Base-by-base conservation (phyloP, 257 asterid genomes). In the Solanum tarapatanum region DNA sequence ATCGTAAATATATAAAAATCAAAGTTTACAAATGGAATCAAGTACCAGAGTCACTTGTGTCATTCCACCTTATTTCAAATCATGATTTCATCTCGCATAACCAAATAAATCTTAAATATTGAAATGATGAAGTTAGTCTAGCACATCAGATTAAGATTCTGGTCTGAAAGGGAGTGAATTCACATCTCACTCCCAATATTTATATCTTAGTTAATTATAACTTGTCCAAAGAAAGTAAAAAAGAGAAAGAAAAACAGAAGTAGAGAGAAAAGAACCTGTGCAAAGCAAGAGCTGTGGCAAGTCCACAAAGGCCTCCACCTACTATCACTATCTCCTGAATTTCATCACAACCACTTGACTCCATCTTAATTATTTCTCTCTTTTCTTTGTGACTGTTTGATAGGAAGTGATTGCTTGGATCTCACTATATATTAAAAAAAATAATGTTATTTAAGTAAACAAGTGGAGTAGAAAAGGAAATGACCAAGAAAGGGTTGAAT, bases 251-350 rank as follows among this genome's bases (percentile, higher is more conserved):
- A 5, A 75, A 70, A 70, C 13, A 32, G 33, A 73, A 48, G 82
- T 72, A 4, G 41, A 11, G 11, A 36, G 58, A 48, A 23, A 23
- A 21, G 33, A 13, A 91, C 93, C 86, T 87, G 84, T 91, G 91
- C 72, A 91, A 90, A 64, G 92, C 93, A 37, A 91, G 92, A 7
- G 92, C 92, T 1, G 92, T 91, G 60, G 93, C 91, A 41, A 91
- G 93, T 6, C 93, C 93, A 45, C 90, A 87, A 86, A 91, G 89
- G 32, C 93, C 92, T 2, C 91, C 92, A 24, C 92, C 93, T 17
- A 90, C 92, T 43, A 89, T 89, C 43, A 91, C 92, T 32, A 89
- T 73, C 39, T 87, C 90, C 7, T 84, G 79, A 23, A 70, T 74
- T 35, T 87, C 90, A 37, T 88, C 87, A 83, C 58, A 70, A 51